Base-by-base conservation (phyloP, 1,284 basidiomycete genomes). In the Rhodotorula sp. region DNA sequence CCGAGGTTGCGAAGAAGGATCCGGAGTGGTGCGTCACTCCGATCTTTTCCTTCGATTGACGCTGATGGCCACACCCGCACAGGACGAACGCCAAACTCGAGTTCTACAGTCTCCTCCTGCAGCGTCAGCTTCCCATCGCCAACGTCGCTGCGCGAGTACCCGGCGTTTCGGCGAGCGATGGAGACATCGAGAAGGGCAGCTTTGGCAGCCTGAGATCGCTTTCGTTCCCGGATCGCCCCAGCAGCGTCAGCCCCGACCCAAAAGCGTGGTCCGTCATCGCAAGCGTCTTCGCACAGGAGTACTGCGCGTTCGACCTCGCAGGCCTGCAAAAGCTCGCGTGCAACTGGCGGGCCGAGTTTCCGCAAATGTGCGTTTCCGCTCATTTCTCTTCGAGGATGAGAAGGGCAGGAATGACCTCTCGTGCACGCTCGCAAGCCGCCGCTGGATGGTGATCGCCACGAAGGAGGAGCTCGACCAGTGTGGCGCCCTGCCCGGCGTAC, bases 391-490 rank as follows among this genome's bases (percentile, higher is more conserved):
- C 48, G 48, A 6, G 27, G 8, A 22, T 25, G 12, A 9, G 8
- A 6, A 27, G n/a, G 22, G 12, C 48, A 12, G 8, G 22, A 22
- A 22, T 50, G 22, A 2, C 7, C 46, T 8, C 46, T 21, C 36
- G 2, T 13, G 22, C 13, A 13, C 5, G 32, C 1, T 12, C 13
- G 2, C 8, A 6, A 73, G 72, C 19, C 72, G 72, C 2, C 48
- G 63, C 21, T 73, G 72, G 72, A 34, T 65, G 44, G 37, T 73
- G 44, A 37, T 73, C 36, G 69, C 62, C 3, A 70, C 62, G 27
- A 54, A 34, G 12, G 63, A 70, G 9, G 68, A 73, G 36, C 21
- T 65, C 25, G 36, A 22, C 27, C 17, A 8, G 5, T 25, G 27
- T 21, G n/a, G 55, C 29, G 36, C 37, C 1, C 50, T 63, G 19